phyloP scores from a whole-genome alignment of 768 basidiomycete species.

The Phylloporus sp. region DNA sequence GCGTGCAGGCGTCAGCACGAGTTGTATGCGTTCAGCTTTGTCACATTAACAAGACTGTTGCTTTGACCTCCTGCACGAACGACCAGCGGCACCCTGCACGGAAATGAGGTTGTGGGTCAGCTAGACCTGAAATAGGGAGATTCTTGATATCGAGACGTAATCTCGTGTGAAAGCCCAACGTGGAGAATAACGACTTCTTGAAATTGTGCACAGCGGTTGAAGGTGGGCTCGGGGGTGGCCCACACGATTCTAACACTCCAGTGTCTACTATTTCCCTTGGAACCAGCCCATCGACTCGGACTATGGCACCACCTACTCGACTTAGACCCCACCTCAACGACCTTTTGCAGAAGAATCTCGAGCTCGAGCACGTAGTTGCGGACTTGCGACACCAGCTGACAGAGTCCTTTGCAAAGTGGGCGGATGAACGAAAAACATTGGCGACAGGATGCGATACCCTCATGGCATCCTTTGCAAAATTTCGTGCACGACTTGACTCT shows the following conservation, averaged over 20 bases:
- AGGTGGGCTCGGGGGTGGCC: not conserved
- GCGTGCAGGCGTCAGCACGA: not conserved
- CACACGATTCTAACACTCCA: not conserved
- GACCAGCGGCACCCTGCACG: too few relatives aligned
- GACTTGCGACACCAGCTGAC: slow-evolving; percentile 28
- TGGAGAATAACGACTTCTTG: slow-evolving; percentile 1
- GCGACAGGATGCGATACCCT: slow-evolving; percentile 20
- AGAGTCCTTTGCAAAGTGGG: slow-evolving; percentile 28
- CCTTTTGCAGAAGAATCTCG: slow-evolving; percentile 27
- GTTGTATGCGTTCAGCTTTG: too few relatives aligned
- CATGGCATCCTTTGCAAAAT: slow-evolving; percentile 32
- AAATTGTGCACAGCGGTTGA: not conserved
- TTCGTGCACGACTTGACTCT: slow-evolving; percentile 22
- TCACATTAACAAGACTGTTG: too few relatives aligned
- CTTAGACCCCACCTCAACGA: slow-evolving; percentile 27
- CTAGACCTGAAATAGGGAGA: not conserved
- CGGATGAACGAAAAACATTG: slow-evolving; percentile 25
- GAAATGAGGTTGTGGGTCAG: too few relatives aligned
- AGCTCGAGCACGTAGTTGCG: slow-evolving; percentile 26
- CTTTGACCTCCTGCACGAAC: too few relatives aligned
- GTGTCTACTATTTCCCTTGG: too few relatives aligned
- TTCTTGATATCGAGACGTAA: slow-evolving; percentile 2
- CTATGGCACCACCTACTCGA: slow-evolving; percentile 24
- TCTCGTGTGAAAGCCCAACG: slow-evolving; percentile 18
- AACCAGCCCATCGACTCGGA: not conserved